These are phyloP conservation scores for Eutrema japonicum DNA, from an alignment of 345 rosid species.

Conservation along the genomic window DNA sequence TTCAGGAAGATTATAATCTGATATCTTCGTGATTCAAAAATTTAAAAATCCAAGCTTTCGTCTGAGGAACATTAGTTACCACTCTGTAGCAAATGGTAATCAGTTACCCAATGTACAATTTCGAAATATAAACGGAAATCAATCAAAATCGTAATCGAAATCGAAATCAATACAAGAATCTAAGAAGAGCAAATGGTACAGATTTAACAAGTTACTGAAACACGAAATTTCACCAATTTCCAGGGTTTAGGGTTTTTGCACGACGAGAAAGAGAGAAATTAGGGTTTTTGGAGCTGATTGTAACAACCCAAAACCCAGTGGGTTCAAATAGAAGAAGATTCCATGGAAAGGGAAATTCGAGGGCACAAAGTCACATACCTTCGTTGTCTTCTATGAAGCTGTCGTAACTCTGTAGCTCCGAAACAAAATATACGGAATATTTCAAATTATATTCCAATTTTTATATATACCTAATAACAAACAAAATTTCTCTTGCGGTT, in stretches of 20 bases:
- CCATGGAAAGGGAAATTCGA: constrained; percentile 24
- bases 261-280: constrained; percentile 7
- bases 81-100: background rate
- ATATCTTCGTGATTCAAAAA: background rate
- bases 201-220: constrained; percentile 19
- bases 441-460: constrained; percentile 3
- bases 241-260: constrained; percentile 45
- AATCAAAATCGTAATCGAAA: background rate
- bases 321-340: constrained; percentile 12
- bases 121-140: background rate
- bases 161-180: background rate
- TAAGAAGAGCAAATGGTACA: background rate
- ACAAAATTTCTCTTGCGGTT: background rate
- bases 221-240: background rate
- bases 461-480: constrained; percentile 9
- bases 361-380: constrained; percentile 24
- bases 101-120: background rate
- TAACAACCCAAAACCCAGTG: background rate
- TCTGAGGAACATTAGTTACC: background rate
- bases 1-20: background rate
- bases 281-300: constrained; percentile 15
- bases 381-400: constrained; percentile 18
- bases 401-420: constrained; percentile 15
- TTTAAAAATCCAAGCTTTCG: constrained; percentile 17
- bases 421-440: no score